Base-by-base conservation (phyloP, 768 basidiomycete genomes). In the Cystobasidium ongulense region DNA sequence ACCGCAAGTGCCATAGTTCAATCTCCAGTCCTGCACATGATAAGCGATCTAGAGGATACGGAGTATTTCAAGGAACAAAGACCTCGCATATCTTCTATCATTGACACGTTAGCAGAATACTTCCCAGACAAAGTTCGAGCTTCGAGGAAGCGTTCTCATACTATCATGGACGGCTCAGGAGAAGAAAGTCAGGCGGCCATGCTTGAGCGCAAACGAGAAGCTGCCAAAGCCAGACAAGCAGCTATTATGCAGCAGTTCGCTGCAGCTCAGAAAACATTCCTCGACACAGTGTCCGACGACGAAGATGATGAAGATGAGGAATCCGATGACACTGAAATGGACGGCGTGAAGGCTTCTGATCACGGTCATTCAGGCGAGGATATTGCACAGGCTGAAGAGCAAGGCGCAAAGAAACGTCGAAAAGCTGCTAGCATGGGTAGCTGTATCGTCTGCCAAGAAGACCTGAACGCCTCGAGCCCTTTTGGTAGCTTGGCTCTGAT, bases 391-490 rank as follows among this genome's bases (percentile, higher is more conserved):
- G 33, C 85, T 7, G 35, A 36, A 5, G 63, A 64, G 10, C 39
- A n/a, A n/a, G 13, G 8, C 79, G 85, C 79, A 84, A 25, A 41
- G 23, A 35, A 21, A 11, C 80, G 85, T 1, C 43, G 35, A 13
- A 70, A 76, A 53, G 88, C 88, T 15, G 89, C 88, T 74, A 68
- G 72, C 52, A 74, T 77, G 35, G 95, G 95, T 1, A 89, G 89
- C n/a, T 99, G 96, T 80, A 98, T 99, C 75, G 93, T 98, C 11
- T 99, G 96, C 77, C 96, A 98, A 80, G 96, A 98, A 79, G 91
- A 93, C 74, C 86, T 97, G 64, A 89, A 87, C 76, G 79, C 85
- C 1, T 82, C 85, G 18, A 85, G 86, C 74, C 83, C 90, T 0
- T 98, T 96, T 80, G 96, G 96, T 4, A 86, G 87, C 35, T 86